Evolutionary conservation across 176 grass and related monocot genomes (phyloP).

Genomic region (Tuctoria greenei): DNA sequence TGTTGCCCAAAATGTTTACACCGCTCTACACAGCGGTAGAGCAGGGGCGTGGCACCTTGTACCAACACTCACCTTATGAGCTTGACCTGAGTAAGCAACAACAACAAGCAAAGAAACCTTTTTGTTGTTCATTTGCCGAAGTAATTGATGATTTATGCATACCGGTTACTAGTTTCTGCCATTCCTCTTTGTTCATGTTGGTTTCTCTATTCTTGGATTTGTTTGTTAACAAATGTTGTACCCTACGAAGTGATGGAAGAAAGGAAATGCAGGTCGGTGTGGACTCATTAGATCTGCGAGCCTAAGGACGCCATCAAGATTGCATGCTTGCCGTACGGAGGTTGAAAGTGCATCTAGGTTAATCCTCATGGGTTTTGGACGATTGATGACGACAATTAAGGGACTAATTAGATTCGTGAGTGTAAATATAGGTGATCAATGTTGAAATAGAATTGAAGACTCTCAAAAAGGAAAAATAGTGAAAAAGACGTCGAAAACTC

Average conservation of each 20-base stretch:
- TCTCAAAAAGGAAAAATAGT: too few relatives aligned
- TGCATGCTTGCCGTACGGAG: slow-evolving; percentile 39
- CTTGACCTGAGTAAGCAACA: not conserved
- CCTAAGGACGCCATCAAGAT: slow-evolving; percentile 27
- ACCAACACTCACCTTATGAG: not conserved
- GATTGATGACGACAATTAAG: too few relatives aligned
- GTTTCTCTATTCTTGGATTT: too few relatives aligned
- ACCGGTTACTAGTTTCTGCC: too few relatives aligned
- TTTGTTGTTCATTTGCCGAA: not conserved
- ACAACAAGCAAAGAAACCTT: not conserved
- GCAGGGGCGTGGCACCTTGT: not conserved
- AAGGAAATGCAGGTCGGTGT: slow-evolving; percentile 14
- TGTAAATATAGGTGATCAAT: too few relatives aligned
- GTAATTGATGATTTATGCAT: too few relatives aligned
- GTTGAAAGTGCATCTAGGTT: too few relatives aligned
- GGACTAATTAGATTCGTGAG: too few relatives aligned
- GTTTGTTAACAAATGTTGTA: not conserved
- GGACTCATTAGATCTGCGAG: slow-evolving; percentile 41
- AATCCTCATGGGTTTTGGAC: too few relatives aligned
- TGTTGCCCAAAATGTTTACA: not conserved
- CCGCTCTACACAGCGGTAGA: not conserved
- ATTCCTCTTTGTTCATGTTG: too few relatives aligned
- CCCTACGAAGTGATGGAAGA: not conserved
- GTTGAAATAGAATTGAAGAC: too few relatives aligned
- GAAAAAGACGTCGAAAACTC: too few relatives aligned